Percentiles rank a stretch among this genome's conserved stretches.
These are phyloP conservation scores for Plantago elongata DNA, from an alignment of 257 asterid species.

Conservation along the genomic window DNA sequence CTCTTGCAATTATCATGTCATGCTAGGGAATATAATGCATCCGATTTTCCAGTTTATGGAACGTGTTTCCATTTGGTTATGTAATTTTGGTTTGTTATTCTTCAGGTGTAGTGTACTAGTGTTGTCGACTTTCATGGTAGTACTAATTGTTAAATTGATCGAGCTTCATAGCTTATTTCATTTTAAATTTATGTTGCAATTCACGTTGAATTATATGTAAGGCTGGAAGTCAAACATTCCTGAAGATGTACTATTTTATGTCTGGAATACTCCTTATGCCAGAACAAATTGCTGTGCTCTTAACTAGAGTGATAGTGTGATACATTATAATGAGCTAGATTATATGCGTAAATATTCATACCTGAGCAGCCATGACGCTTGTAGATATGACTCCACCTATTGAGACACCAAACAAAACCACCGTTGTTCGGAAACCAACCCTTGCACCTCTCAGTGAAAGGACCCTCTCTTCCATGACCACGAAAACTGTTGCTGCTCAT, in stretches of 20 bases:
- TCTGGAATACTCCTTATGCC: constrained; percentile 13
- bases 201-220: neutral
- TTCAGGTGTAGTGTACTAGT: no score
- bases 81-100: neutral
- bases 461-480: constrained; percentile 74
- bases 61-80: neutral
- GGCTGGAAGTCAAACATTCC: neutral
- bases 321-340: constrained; percentile 5
- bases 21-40: neutral
- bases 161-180: no score
- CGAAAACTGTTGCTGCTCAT: constrained; percentile 90
- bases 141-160: no score
- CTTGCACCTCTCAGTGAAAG: constrained; percentile 80
- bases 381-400: constrained; percentile 57
- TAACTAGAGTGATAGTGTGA: neutral
- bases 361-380: constrained; percentile 20
- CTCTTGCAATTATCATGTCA: neutral
- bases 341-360: neutral
- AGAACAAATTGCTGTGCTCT: neutral
- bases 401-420: constrained; percentile 36
- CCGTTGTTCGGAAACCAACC: constrained; percentile 28
- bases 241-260: constrained; percentile 5
- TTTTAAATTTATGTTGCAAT: neutral
- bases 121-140: no score
- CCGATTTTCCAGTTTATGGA: no score